Percentiles rank a stretch among this genome's conserved stretches.
These are phyloP conservation scores for Nemania abortiva DNA, from an alignment of 2,329 filamentous ascomycete species.

Conservation along the genomic window DNA sequence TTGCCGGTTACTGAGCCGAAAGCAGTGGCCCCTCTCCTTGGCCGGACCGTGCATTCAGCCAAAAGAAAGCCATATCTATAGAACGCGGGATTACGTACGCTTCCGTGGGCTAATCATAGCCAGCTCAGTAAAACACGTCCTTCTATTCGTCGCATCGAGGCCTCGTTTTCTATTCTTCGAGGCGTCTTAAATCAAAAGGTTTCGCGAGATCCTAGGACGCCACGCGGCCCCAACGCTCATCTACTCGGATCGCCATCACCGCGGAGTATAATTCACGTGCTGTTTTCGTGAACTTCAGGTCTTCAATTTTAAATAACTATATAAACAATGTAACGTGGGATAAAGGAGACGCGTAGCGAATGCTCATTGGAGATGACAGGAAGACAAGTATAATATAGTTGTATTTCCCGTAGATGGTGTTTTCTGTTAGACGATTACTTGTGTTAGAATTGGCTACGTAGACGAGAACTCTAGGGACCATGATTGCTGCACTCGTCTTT, in stretches of 20 bases:
- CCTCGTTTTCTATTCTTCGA: not conserved
- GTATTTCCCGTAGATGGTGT: not conserved
- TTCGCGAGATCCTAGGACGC: not conserved
- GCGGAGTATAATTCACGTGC: not conserved
- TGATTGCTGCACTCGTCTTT: slow-evolving; percentile 9
- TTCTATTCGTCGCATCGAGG: not conserved
- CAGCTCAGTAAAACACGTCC: not conserved
- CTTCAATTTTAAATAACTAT: not conserved
- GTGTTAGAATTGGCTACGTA: not conserved
- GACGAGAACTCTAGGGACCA: slow-evolving; percentile 10
- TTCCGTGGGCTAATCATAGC: not conserved
- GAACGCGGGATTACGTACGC: slow-evolving; percentile 7
- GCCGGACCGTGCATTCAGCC: slow-evolving; percentile 21
- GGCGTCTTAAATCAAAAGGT: not conserved
- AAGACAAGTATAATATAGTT: slow-evolving; percentile 15
- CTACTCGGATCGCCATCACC: not conserved
- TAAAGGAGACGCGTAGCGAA: not conserved
- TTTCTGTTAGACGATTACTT: not conserved
- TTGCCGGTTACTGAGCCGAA: slow-evolving; percentile 17
- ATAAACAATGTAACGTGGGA: slow-evolving; percentile 4
- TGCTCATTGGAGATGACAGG: not conserved
- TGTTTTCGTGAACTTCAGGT: not conserved
- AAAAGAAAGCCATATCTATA: slow-evolving; percentile 1
- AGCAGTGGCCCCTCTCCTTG: slow-evolving; percentile 15
- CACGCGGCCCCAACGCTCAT: slow-evolving; percentile 11